Base-by-base conservation (phyloP, 2,329 filamentous ascomycete genomes). In the Pseudogymnoascus sp. region DNA sequence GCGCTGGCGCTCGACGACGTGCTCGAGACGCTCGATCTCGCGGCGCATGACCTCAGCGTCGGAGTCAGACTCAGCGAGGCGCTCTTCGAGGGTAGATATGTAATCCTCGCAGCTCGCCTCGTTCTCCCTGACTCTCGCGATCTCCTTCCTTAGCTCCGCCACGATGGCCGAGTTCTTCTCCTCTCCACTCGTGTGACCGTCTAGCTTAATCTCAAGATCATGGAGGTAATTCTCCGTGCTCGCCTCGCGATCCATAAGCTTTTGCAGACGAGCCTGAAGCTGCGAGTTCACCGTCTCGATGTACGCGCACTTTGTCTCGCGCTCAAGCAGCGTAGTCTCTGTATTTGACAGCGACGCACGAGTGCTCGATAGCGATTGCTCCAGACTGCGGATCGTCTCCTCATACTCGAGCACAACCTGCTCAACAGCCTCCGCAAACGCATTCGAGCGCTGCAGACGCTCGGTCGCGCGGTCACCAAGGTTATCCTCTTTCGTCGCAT, bases 391-490 rank as follows among this genome's bases (percentile, higher is more conserved):
- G 60, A 99, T 99, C 0, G 96, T 99, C 81, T 96, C 97, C 75
- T 99, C 96, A 73, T 99, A 99, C 76, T 99, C 95, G 60, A 97
- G 79, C 2, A 99, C 91, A 21, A 99, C 91, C 72, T 96, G 90
- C 72, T 99, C 95, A 19, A 99, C 93, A 28, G 93, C 93, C 73
- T 96, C 89, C 1, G 93, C 93, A 73, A 99, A 97, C 0, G 91
- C 96, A 74, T 96, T 96, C 17, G 96, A 99, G 42, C 95, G 87
- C 74, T 97, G 96, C 67, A 97, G 78, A 62, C 95, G 85, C 74
- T 97, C 93, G 23, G 92, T 88, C 0, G 92, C 91, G 69, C 81
- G 90, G 73, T 93, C 91, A 63, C 87, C 90, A 15, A 87, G 79
- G 11, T 85, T 82, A 62, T 87, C 83, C 44, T 87, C 85, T 11